Evolutionary conservation across 2,329 filamentous ascomycete species (phyloP).

Genomic region (Paraconiothyrium sp.): DNA sequence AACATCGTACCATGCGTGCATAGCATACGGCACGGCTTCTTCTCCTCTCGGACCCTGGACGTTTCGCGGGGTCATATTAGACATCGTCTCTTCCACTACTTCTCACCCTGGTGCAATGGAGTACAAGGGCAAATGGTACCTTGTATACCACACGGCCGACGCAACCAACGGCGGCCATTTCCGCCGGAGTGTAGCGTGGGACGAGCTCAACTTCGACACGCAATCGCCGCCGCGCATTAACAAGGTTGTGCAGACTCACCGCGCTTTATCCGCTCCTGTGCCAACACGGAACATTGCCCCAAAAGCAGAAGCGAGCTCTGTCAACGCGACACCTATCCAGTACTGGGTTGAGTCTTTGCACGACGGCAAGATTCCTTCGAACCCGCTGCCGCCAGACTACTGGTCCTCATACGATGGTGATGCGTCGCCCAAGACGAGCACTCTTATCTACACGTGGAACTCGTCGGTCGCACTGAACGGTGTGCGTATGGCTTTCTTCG

Average conservation of each 20-base stretch:
- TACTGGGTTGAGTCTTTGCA: constrained; percentile 51
- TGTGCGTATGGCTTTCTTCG: constrained; percentile 24
- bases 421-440: constrained; percentile 41
- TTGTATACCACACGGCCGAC: constrained; percentile 52
- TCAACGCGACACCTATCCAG: constrained; percentile 46
- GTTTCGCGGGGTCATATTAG: constrained; percentile 46
- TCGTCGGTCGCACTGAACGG: constrained; percentile 35
- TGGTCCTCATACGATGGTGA: constrained; percentile 49
- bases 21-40: constrained; percentile 50
- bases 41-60: constrained; percentile 51
- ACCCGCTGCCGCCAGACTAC: constrained; percentile 51
- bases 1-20: constrained; percentile 52
- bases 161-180: constrained; percentile 48
- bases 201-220: constrained; percentile 45
- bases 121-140: constrained; percentile 40
- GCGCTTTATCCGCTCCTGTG: constrained; percentile 24
- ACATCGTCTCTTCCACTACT: constrained; percentile 51
- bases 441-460: constrained; percentile 46
- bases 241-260: constrained; percentile 42
- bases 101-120: constrained; percentile 50
- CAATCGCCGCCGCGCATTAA: constrained; percentile 32
- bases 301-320: constrained; percentile 29
- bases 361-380: constrained; percentile 41
- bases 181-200: constrained; percentile 50
- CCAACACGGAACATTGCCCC: constrained; percentile 49